Conservation (phyloP, 208 protist species). For the Leishmania martiniquensis region DNA sequence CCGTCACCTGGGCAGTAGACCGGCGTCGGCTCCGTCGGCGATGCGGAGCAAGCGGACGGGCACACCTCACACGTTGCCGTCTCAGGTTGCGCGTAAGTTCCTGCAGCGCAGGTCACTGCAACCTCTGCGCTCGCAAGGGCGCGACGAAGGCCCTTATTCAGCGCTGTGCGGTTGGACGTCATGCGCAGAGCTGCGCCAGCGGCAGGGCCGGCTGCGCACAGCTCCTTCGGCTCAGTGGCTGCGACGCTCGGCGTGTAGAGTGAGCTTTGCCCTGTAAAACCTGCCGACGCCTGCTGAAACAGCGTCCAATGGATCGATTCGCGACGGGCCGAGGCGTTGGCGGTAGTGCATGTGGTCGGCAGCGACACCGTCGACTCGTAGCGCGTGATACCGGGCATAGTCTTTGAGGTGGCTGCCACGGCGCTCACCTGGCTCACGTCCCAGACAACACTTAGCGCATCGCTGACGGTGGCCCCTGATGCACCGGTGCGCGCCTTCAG, state of each 20-base stretch:
- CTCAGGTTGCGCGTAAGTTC: constrained; percentile 14
- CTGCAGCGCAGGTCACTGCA: constrained; percentile 8
- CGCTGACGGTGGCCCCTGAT: not conserved
- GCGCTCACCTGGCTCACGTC: constrained; percentile 10
- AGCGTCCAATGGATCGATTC: constrained; percentile 7
- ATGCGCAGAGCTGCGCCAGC: not conserved
- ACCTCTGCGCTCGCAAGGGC: not conserved
- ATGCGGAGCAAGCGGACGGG: constrained; percentile 16
- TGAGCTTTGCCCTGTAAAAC: not conserved
- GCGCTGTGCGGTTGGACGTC: not conserved
- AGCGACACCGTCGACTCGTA: constrained; percentile 19
- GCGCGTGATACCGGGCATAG: constrained; percentile 21
- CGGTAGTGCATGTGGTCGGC: not conserved
- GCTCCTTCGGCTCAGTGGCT: not conserved
- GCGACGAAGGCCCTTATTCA: not conserved
- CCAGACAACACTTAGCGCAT: constrained; percentile 7
- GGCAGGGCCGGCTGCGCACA: not conserved
- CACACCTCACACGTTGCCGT: constrained; percentile 13
- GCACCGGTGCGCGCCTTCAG: constrained; percentile 2
- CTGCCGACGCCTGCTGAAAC: not conserved
- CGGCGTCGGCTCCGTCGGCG: not conserved
- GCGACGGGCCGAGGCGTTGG: not conserved
- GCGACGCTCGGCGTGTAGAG: constrained; percentile 12
- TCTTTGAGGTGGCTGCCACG: not conserved
- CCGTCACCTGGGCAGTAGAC: constrained; percentile 34